Evolutionary conservation across 2,329 filamentous ascomycete genomes (phyloP).

Genomic region (Daldinia eschscholtzii): DNA sequence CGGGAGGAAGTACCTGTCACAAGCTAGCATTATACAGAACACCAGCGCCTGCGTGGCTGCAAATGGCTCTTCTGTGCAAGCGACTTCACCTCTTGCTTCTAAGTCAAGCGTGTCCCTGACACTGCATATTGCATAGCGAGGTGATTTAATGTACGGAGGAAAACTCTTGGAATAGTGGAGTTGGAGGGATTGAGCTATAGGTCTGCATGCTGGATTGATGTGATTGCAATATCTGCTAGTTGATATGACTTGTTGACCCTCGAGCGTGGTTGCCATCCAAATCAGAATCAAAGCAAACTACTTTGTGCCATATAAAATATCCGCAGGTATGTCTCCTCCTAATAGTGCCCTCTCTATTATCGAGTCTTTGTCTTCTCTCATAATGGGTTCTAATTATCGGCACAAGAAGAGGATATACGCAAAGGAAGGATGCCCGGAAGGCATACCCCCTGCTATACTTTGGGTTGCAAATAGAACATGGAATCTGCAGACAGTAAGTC

Average conservation of each 20-base stretch:
- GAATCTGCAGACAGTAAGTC: background rate
- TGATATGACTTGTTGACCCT: background rate
- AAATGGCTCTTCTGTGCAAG: slow-evolving; percentile 39
- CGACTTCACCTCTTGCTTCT: slow-evolving; percentile 32
- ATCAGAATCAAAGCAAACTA: background rate
- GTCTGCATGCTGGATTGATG: slow-evolving; percentile 1
- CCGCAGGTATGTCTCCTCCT: background rate
- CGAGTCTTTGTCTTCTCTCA: background rate
- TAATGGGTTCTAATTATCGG: background rate
- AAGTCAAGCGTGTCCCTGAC: slow-evolving; percentile 33
- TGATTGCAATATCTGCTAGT: slow-evolving; percentile 2
- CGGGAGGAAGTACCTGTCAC: slow-evolving; percentile 15
- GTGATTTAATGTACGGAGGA: slow-evolving; percentile 33
- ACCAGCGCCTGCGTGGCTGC: slow-evolving; percentile 31
- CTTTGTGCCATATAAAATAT: background rate
- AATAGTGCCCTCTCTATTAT: background rate
- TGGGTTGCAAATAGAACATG: background rate
- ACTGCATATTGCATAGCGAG: slow-evolving; percentile 32
- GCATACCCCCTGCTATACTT: background rate
- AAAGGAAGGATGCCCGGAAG: background rate
- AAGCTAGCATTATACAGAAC: slow-evolving; percentile 35
- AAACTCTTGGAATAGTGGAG: slow-evolving; percentile 7
- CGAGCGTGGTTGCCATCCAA: background rate
- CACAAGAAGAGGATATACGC: background rate
- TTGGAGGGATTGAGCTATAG: background rate